Base-by-base conservation (phyloP, 371 early-diverging fungal species). In the Lichtheimia corymbifera region DNA sequence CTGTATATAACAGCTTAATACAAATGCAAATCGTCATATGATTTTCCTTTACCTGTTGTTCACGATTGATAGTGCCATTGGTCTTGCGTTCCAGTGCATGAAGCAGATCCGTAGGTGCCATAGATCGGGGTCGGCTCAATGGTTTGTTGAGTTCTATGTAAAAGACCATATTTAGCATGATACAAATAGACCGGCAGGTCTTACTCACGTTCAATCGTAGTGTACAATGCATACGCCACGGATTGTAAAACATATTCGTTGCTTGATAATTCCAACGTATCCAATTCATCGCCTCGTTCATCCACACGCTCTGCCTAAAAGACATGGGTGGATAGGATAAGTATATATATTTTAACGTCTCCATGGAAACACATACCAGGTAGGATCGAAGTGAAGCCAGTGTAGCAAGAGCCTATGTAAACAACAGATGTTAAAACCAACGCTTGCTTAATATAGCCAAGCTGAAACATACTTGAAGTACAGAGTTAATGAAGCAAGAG, bases 401-500 rank as follows among this genome's bases (percentile, higher is more conserved):
- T 1, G 87, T 82, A 20, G 85, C 79, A 40, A 87, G 71, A 9
- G 86, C 81, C 85, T 88, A 66, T 11, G 24, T 27, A 65, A 22
- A 7, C 0, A 18, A 17, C 47, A 22, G 17, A 47, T 18, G 22
- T 47, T 47, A 47, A 47, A 9, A 9, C 47, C 47, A 22, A 18
- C 5, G 7, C n/a, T 47, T n/a, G 17, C 22, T n/a, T 30, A 51
- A 20, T 18, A n/a, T 22, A 47, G 15, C 47, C 47, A 47, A 45
- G 17, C 35, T 35, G 35, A 60, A 50, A 44, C 47, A 55, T 64
- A 88, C 91, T 83, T 95, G 96, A 18, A 94, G 70, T 1, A 93
- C 90, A 15, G 90, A 88, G 70, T 95, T 95, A 79, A 95, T 82
- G 68, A 95, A 95, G 70, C 96, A 95, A 14, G 94, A 88, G 68